Conservation (phyloP, 495 filamentous ascomycete species). For the Neurospora cerealis region DNA sequence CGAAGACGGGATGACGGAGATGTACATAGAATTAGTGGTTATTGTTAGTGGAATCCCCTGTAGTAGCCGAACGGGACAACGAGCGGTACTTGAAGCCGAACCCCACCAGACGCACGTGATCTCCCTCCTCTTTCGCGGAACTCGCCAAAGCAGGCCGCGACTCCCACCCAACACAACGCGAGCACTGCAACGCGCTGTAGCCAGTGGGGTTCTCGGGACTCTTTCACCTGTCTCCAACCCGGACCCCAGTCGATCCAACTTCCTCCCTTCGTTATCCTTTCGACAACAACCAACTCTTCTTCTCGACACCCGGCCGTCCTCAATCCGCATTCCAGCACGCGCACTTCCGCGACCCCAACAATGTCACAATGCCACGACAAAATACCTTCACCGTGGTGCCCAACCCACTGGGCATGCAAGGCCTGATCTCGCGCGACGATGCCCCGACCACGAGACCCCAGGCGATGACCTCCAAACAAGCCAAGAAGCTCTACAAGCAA, state of each 20-base stretch:
- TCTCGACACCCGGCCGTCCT: background rate
- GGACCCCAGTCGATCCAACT: background rate
- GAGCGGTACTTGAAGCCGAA: background rate
- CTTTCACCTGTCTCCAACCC: conserved; percentile 3
- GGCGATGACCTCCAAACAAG: conserved; percentile 38
- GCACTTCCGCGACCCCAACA: background rate
- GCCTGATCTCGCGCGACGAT: conserved; percentile 7
- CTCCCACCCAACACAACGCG: background rate
- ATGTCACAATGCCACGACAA: conserved; percentile 14
- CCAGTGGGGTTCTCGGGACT: background rate
- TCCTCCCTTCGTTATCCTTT: background rate
- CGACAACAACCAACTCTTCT: background rate
- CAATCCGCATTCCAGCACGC: background rate
- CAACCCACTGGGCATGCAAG: conserved; percentile 15
- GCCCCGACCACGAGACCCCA: background rate
- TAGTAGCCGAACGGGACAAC: background rate
- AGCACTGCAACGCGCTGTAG: background rate
- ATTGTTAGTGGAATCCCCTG: background rate
- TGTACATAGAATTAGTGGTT: background rate
- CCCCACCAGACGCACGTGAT: background rate
- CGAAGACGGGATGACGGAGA: background rate
- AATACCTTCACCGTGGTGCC: conserved; percentile 18
- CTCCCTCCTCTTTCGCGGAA: background rate
- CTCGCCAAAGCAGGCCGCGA: background rate
- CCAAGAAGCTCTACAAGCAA: conserved; percentile 28